Evolutionary conservation across 805 yeast species (phyloP).

Genomic region (Saccharomycopsis guyanensis): DNA sequence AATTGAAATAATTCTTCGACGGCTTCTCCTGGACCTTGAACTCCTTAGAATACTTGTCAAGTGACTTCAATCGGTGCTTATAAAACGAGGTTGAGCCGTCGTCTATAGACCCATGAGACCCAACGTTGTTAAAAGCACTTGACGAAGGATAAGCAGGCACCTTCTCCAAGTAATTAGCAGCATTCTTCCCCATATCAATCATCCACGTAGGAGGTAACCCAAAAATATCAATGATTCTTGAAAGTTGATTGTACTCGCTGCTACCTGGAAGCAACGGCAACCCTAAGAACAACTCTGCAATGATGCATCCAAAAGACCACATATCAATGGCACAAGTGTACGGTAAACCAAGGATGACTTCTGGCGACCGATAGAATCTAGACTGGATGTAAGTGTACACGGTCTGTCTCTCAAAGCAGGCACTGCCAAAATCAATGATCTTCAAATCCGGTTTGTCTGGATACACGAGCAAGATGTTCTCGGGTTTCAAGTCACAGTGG

Average conservation of each 20-base stretch:
- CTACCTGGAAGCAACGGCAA: slow-evolving; percentile 92
- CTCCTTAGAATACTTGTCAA: slow-evolving; percentile 42
- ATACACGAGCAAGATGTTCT: slow-evolving; percentile 73
- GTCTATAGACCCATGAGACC: background rate
- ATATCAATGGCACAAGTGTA: slow-evolving; percentile 90
- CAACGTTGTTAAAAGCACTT: slow-evolving; percentile 18
- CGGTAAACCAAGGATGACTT: slow-evolving; percentile 84
- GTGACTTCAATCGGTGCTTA: slow-evolving; percentile 36
- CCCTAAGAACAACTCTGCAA: slow-evolving; percentile 85
- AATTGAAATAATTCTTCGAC: slow-evolving; percentile 76
- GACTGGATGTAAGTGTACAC: slow-evolving; percentile 89
- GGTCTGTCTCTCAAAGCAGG: slow-evolving; percentile 87
- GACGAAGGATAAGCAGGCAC: slow-evolving; percentile 13
- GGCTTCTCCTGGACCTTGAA: slow-evolving; percentile 53
- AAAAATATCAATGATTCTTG: slow-evolving; percentile 72
- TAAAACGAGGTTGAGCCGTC: slow-evolving; percentile 12
- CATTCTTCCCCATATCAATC: slow-evolving; percentile 90
- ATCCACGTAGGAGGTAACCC: slow-evolving; percentile 93
- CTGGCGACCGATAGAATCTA: slow-evolving; percentile 90
- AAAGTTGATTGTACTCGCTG: slow-evolving; percentile 85
- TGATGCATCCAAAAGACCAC: slow-evolving; percentile 95
- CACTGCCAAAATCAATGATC: slow-evolving; percentile 93
- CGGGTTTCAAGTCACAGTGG: slow-evolving; percentile 97
- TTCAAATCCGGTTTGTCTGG: slow-evolving; percentile 82
- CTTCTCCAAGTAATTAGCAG: slow-evolving; percentile 59